Evolutionary conservation across 208 protist genomes (phyloP), one percentile per base, ranked within the genome.

Genomic region (Plasmodiophora brassicae): DNA sequence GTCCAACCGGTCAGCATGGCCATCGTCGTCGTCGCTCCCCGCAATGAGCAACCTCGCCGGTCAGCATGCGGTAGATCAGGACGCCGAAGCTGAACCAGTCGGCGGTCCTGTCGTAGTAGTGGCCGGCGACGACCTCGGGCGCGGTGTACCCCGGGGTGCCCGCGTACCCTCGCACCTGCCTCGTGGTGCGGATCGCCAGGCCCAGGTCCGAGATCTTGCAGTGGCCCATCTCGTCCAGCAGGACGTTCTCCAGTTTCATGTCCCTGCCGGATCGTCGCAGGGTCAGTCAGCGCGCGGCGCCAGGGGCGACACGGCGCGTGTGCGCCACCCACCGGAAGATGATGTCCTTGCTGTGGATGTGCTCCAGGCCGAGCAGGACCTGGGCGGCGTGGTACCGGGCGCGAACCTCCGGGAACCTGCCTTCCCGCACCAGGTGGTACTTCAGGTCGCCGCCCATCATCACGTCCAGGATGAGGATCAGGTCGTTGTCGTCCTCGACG

Each of bases 281-380:
- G 20, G 50, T 57, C 20, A 57, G 20, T 14, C 50, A 57, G 50
- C 25, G 20, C 50, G 50, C 50, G 25, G 50, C 50, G 50, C n/a
- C n/a, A n/a, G n/a, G n/a, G n/a, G n/a, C n/a, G n/a, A n/a, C n/a
- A n/a, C n/a, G n/a, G n/a, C n/a, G n/a, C n/a, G n/a, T n/a, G n/a
- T n/a, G 50, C 25, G 20, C 71, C 14, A 25, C 25, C 20, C 14
- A 84, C n/a, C 93, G 71, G 46, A 93, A 94, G 38, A 94, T 88
- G 32, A 93, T 91, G 60, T 46, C 25, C 1, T 87, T 1, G 22
- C 0, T 25, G 78, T 95, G 93, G 1, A 95, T 60, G 36, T 93
- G 28, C 43, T 93, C 92, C 0, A 95, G 78, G 0, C 89, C 92
- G 32, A 93, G 88, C 35, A 92, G 53, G 22, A 94, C 87, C 71